A percentile compares a stretch with the other conserved stretches of the same genome.
phyloP scores from a whole-genome alignment of 495 filamentous ascomycete genomes.

The Barbatosphaeria neglecta region DNA sequence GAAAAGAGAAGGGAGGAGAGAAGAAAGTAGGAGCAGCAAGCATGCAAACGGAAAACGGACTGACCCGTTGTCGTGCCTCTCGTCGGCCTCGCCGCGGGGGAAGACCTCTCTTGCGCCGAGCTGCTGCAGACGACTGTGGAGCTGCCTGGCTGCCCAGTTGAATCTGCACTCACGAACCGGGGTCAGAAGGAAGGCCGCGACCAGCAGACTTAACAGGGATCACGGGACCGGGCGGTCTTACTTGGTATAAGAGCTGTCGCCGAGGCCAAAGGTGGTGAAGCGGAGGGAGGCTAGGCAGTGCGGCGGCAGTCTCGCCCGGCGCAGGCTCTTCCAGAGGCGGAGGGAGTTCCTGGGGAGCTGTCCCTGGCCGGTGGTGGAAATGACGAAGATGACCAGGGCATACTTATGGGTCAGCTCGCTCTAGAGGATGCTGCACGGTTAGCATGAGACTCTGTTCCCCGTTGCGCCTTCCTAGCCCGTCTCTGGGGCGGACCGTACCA shows the following conservation, averaged over 20 bases:
- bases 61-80: conserved; percentile 86
- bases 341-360: conserved; percentile 74
- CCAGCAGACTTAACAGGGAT: background rate
- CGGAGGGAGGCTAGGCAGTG: conserved; percentile 53
- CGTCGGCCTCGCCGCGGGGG: conserved; percentile 75
- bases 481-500: no score
- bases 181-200: conserved; percentile 2
- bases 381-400: conserved; percentile 60
- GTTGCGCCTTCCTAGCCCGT: no score
- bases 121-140: conserved; percentile 75
- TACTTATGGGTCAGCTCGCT: conserved; percentile 30
- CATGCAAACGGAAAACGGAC: conserved; percentile 14
- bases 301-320: conserved; percentile 62
- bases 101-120: conserved; percentile 72
- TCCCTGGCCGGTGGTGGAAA: conserved; percentile 92
- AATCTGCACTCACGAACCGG: conserved; percentile 42
- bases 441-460: no score
- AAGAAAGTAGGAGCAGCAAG: no score
- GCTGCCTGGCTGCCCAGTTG: conserved; percentile 84
- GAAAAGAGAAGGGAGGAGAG: no score
- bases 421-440: conserved; percentile 15
- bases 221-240: conserved; percentile 18
- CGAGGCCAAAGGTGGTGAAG: conserved; percentile 82
- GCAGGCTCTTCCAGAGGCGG: conserved; percentile 73
- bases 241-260: conserved; percentile 90